Conservation (phyloP, 2,329 filamentous ascomycete genomes). For the Sporothrix protearum region DNA sequence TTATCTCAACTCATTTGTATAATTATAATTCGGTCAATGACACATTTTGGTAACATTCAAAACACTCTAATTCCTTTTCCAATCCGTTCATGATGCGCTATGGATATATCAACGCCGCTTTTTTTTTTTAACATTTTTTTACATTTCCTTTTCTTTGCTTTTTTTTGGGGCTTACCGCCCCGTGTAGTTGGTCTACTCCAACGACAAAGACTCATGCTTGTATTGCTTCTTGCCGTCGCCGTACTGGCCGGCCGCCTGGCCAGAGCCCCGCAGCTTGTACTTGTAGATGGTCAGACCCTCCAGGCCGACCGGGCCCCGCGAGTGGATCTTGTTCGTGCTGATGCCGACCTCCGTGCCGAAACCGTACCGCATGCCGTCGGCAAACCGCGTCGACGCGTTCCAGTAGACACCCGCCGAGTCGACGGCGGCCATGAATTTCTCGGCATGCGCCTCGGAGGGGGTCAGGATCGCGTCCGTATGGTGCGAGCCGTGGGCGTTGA, state of each 20-base stretch:
- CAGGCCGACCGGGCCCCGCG: constrained; percentile 84
- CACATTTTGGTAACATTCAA: background rate
- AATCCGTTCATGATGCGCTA: background rate
- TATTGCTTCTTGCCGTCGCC: constrained; percentile 58
- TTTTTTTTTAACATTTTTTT: background rate
- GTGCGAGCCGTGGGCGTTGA: constrained; percentile 87
- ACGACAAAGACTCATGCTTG: constrained; percentile 55
- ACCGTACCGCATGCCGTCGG: constrained; percentile 93
- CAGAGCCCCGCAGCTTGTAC: constrained; percentile 80
- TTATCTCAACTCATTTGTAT: background rate
- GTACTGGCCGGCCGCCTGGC: constrained; percentile 78
- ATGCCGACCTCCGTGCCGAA: constrained; percentile 98
- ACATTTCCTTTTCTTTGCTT: no score
- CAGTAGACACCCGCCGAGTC: constrained; percentile 94
- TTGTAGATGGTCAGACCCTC: constrained; percentile 97
- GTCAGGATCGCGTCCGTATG: constrained; percentile 94
- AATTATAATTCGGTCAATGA: constrained; percentile 7
- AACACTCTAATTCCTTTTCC: background rate
- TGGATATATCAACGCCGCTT: background rate
- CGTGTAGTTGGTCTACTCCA: constrained; percentile 31
- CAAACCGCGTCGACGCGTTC: constrained; percentile 93
- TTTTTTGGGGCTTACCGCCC: no score
- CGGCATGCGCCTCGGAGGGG: constrained; percentile 60
- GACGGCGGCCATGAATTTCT: constrained; percentile 77
- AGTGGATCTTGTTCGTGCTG: constrained; percentile 98